Evolutionary conservation across 768 basidiomycete genomes (phyloP).

Genomic region (Tremella fuciformis): DNA sequence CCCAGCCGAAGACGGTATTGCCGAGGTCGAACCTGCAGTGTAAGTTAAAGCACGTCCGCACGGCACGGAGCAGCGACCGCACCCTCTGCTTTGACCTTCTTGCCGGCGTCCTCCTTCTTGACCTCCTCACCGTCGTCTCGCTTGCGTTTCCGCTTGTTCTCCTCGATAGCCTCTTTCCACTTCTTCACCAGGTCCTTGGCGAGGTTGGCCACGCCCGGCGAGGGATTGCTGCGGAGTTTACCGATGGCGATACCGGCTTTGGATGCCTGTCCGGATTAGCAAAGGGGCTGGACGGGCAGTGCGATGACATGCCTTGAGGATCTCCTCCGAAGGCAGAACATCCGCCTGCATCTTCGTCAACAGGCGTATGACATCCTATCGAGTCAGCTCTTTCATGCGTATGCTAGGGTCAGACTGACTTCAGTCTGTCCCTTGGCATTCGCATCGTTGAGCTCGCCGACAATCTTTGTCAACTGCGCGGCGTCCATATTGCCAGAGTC

Average conservation of each 20-base stretch:
- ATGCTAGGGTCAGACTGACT: slow-evolving; percentile 16
- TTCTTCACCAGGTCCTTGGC: slow-evolving; percentile 47
- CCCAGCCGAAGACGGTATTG: slow-evolving; percentile 16
- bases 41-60: not conserved
- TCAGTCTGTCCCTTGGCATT: slow-evolving; percentile 32
- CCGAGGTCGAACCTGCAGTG: slow-evolving; percentile 20
- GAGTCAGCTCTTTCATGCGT: slow-evolving; percentile 1
- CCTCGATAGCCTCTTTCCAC: slow-evolving; percentile 50
- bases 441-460: slow-evolving; percentile 39
- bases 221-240: slow-evolving; percentile 39
- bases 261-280: slow-evolving; percentile 31
- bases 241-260: slow-evolving; percentile 49
- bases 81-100: slow-evolving; percentile 40
- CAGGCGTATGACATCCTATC: slow-evolving; percentile 39
- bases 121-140: slow-evolving; percentile 41
- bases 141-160: slow-evolving; percentile 47
- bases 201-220: slow-evolving; percentile 24
- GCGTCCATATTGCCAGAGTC: slow-evolving; percentile 27
- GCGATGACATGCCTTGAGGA: slow-evolving; percentile 37
- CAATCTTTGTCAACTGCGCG: slow-evolving; percentile 19
- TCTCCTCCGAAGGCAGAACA: slow-evolving; percentile 42
- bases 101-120: slow-evolving; percentile 37
- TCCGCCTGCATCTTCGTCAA: slow-evolving; percentile 37
- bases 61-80: not conserved
- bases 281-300: not conserved